A percentile compares a stretch with the other conserved stretches of the same genome.
These are phyloP conservation scores for Cupressus sempervirens DNA, from an alignment of 75 land plant genomes.

Conservation along the genomic window DNA sequence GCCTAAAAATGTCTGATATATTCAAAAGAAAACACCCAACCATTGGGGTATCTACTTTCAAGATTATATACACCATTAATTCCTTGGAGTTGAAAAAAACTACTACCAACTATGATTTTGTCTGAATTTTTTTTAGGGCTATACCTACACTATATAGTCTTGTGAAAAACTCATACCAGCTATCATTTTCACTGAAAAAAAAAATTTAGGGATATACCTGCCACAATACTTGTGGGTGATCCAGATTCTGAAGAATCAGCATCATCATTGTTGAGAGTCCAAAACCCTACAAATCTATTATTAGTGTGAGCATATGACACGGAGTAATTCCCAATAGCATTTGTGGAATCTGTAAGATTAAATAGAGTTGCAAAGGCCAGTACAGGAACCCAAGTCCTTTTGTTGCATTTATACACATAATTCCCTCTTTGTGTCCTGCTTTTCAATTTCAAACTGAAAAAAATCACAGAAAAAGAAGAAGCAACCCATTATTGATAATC, in stretches of 20 bases:
- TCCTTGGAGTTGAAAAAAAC: no score
- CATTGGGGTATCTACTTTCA: background rate
- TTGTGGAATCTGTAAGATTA: constrained; percentile 1
- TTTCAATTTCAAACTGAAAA: background rate
- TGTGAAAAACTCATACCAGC: no score
- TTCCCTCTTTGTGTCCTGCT: constrained; percentile 11
- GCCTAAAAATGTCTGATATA: no score
- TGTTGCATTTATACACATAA: constrained; percentile 12
- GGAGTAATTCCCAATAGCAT: constrained; percentile 8
- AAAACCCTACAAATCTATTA: background rate
- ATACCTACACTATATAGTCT: no score
- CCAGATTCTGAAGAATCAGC: constrained; percentile 18
- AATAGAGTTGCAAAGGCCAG: constrained; percentile 1
- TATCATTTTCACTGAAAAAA: background rate
- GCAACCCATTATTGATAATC: background rate
- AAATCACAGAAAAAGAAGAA: background rate
- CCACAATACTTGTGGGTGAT: constrained; percentile 7
- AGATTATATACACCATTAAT: background rate
- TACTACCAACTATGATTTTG: no score
- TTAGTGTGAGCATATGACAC: background rate
- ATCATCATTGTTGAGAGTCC: constrained; percentile 15
- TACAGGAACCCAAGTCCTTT: constrained; percentile 11
- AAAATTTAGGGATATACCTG: constrained; percentile 5
- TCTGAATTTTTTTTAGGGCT: no score
- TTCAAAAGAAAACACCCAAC: no score